These are phyloP conservation scores for Sporothrix humicola DNA, from an alignment of 2,329 filamentous ascomycete genomes.

Conservation along the genomic window DNA sequence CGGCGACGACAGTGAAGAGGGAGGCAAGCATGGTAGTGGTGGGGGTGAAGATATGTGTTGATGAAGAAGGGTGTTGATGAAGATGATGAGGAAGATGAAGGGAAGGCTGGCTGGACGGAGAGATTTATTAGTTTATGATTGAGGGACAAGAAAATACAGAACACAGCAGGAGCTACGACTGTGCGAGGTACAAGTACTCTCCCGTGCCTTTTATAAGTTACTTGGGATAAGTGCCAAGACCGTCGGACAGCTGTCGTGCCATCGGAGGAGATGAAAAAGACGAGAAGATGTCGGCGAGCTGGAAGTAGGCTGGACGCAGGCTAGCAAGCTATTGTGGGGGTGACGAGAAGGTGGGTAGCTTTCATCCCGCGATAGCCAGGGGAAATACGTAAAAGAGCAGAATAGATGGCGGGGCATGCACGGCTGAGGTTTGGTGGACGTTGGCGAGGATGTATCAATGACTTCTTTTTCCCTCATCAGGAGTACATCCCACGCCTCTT, in stretches of 20 bases:
- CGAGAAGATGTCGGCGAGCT: neutral
- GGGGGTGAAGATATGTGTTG: neutral
- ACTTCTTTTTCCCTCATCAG: neutral
- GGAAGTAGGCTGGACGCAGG: neutral
- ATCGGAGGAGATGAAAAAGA: neutral
- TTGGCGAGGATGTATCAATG: too few relatives aligned
- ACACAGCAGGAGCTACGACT: constrained; percentile 4
- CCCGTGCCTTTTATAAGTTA: constrained; percentile 2
- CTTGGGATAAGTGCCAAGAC: neutral
- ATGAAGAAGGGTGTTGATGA: neutral
- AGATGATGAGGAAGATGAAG: neutral
- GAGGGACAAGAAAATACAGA: neutral
- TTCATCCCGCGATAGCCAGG: constrained; percentile 18
- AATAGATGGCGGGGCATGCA: neutral
- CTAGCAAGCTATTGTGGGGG: neutral
- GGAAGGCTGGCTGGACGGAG: neutral
- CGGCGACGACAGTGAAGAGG: constrained; percentile 46
- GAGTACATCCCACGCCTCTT: too few relatives aligned
- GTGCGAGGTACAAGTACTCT: too few relatives aligned
- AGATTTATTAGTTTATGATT: neutral
- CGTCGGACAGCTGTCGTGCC: neutral
- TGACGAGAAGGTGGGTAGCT: constrained; percentile 5
- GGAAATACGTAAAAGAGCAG: constrained; percentile 6
- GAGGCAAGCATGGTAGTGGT: constrained; percentile 41
- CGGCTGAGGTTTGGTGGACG: neutral